Conservation (phyloP, 1,139 yeast species). For the Sugiyamaella grinbergsii region DNA sequence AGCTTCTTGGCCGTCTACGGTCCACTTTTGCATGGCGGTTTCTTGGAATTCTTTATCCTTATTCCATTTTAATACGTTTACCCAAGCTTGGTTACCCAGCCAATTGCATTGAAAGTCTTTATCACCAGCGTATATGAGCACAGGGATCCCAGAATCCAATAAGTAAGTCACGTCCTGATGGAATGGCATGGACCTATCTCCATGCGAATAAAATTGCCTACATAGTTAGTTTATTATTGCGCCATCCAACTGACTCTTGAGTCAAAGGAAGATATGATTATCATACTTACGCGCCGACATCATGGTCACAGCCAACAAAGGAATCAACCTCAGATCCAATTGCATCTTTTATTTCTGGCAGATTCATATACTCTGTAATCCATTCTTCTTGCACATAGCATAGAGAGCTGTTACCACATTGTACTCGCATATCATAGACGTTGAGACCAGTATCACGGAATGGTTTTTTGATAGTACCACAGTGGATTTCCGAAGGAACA, state of each 20-base stretch:
- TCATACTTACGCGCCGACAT: conserved; percentile 55
- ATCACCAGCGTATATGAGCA: conserved; percentile 82
- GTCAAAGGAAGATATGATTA: too few relatives aligned
- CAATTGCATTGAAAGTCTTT: conserved; percentile 89
- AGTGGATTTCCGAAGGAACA: conserved; percentile 90
- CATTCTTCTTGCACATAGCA: conserved; percentile 76
- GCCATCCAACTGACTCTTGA: too few relatives aligned
- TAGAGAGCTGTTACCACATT: conserved; percentile 68
- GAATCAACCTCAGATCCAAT: conserved; percentile 89
- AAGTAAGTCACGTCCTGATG: conserved; percentile 61
- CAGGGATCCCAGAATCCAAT: conserved; percentile 70
- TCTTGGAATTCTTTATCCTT: conserved; percentile 43
- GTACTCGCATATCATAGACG: conserved; percentile 87
- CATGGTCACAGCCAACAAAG: conserved; percentile 74
- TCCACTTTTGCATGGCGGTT: conserved; percentile 41
- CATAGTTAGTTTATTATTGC: too few relatives aligned
- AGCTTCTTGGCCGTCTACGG: conserved; percentile 49
- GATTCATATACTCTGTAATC: conserved; percentile 70
- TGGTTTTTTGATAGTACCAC: conserved; percentile 86
- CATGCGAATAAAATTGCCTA: conserved; percentile 79
- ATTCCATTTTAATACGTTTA: conserved; percentile 65
- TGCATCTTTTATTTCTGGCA: conserved; percentile 68
- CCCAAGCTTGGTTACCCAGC: conserved; percentile 85
- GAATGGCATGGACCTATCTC: conserved; percentile 66
- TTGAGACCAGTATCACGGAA: conserved; percentile 89